Conservation (phyloP, 176 grass and related monocot species). For the Tuctoria greenei region DNA sequence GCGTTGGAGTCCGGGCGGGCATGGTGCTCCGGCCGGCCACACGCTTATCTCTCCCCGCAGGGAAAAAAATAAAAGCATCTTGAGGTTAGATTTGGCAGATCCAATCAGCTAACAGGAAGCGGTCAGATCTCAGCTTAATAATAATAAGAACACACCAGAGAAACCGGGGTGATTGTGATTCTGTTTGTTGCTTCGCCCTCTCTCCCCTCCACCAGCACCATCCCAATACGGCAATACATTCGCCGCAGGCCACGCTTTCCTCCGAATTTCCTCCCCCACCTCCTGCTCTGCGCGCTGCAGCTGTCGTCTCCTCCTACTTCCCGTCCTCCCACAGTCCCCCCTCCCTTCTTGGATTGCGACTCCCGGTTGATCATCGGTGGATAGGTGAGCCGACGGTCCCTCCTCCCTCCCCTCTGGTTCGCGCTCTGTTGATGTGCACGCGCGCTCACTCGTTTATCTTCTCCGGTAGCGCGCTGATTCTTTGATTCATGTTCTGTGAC, state of each 20-base stretch:
- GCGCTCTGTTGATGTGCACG: constrained; percentile 14
- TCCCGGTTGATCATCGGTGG: background rate
- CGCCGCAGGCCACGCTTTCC: constrained; percentile 24
- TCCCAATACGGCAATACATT: constrained; percentile 52
- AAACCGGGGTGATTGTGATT: background rate
- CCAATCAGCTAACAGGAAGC: constrained; percentile 8
- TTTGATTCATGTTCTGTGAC: constrained; percentile 42
- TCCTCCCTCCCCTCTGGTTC: background rate
- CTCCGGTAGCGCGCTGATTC: constrained; percentile 12
- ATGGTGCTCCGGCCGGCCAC: background rate
- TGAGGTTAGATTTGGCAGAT: constrained; percentile 33
- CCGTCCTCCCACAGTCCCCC: background rate
- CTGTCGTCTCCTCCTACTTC: constrained; percentile 4
- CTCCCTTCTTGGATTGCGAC: background rate
- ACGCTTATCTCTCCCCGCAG: background rate
- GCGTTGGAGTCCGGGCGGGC: background rate
- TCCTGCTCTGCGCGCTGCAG: constrained; percentile 22
- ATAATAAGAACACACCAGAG: background rate
- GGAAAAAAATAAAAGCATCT: background rate
- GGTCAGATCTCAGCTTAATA: constrained; percentile 7
- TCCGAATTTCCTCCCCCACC: constrained; percentile 29
- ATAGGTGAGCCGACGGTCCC: constrained; percentile 20
- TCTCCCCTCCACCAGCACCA: background rate
- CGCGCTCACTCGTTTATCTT: background rate
- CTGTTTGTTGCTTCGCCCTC: constrained; percentile 26